A percentile compares a stretch with the other conserved stretches of the same genome.
phyloP scores from a whole-genome alignment of 2,329 filamentous ascomycete genomes.

The Decorospora gaudefroyi region DNA sequence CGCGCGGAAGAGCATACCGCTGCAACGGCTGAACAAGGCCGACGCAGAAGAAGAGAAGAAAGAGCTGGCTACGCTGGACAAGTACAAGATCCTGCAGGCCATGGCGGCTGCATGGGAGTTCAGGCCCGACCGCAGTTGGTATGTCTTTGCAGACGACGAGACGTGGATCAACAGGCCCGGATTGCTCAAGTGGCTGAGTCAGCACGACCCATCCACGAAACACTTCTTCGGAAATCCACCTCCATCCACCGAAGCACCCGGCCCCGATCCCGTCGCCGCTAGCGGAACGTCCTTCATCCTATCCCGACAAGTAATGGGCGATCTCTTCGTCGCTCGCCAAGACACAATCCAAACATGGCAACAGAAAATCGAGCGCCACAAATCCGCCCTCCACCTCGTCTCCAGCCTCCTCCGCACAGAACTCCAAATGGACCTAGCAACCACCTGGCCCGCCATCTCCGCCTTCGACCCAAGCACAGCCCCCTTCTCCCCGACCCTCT shows the following conservation, averaged over 20 bases:
- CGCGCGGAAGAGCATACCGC: constrained; percentile 37
- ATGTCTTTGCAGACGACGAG: constrained; percentile 63
- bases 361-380: constrained; percentile 53
- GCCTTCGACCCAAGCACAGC: constrained; percentile 38
- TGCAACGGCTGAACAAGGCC: constrained; percentile 25
- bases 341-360: constrained; percentile 52
- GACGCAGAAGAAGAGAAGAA: constrained; percentile 29
- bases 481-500: constrained; percentile 53
- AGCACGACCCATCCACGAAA: constrained; percentile 55
- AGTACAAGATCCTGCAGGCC: constrained; percentile 49
- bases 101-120: constrained; percentile 44
- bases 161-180: constrained; percentile 62
- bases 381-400: constrained; percentile 58
- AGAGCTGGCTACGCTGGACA: constrained; percentile 35
- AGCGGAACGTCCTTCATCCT: constrained; percentile 60
- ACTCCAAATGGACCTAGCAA: constrained; percentile 52
- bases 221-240: constrained; percentile 57
- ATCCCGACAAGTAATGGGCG: constrained; percentile 56
- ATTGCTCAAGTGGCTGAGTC: constrained; percentile 58
- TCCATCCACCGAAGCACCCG: constrained; percentile 6
- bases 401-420: constrained; percentile 53
- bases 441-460: constrained; percentile 52
- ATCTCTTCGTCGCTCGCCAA: constrained; percentile 48
- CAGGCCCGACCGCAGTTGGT: constrained; percentile 59
- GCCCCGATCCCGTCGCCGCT: constrained; percentile 55